A percentile compares a stretch with the other conserved stretches of the same genome.
phyloP scores from a whole-genome alignment of 2,329 filamentous ascomycete genomes.

The Daldinia eschscholtzii region DNA sequence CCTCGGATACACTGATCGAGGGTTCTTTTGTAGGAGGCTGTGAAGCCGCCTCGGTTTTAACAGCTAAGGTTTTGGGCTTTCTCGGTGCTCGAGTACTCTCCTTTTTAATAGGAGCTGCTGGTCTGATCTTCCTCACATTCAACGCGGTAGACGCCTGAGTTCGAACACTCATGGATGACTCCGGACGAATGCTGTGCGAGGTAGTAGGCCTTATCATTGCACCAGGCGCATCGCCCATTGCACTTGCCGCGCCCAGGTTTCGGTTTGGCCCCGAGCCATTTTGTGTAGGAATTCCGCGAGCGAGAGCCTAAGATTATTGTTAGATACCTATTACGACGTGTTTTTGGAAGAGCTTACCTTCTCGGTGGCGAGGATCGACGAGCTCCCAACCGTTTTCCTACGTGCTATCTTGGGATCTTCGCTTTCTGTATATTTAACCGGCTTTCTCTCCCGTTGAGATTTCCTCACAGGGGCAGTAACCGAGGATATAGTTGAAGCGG shows the following conservation, averaged over 20 bases:
- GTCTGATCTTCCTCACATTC: conserved; percentile 71
- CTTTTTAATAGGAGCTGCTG: conserved; percentile 59
- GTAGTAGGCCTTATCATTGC: conserved; percentile 55
- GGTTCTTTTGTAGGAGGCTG: conserved; percentile 14
- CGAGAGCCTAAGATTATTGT: conserved; percentile 50
- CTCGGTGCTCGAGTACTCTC: conserved; percentile 55
- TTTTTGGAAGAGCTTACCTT: conserved; percentile 53
- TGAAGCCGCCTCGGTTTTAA: conserved; percentile 28
- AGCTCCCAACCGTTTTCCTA: conserved; percentile 71
- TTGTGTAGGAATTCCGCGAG: conserved; percentile 53
- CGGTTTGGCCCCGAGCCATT: conserved; percentile 48
- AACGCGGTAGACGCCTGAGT: conserved; percentile 56
- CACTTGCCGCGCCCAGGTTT: conserved; percentile 62
- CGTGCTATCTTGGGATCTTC: conserved; percentile 63
- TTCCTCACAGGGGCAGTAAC: conserved; percentile 69
- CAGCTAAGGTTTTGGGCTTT: conserved; percentile 51
- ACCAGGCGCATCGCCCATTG: conserved; percentile 40
- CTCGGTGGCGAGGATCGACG: conserved; percentile 60
- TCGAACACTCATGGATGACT: conserved; percentile 58
- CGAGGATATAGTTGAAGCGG: conserved; percentile 42
- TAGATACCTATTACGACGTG: conserved; percentile 26
- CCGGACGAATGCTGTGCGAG: conserved; percentile 58
- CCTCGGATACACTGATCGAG: conserved; percentile 12
- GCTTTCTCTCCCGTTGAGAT: conserved; percentile 79
- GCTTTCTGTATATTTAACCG: conserved; percentile 66